Base-by-base conservation (phyloP, 805 yeast species). In the Wickerhamiella occidentalis region DNA sequence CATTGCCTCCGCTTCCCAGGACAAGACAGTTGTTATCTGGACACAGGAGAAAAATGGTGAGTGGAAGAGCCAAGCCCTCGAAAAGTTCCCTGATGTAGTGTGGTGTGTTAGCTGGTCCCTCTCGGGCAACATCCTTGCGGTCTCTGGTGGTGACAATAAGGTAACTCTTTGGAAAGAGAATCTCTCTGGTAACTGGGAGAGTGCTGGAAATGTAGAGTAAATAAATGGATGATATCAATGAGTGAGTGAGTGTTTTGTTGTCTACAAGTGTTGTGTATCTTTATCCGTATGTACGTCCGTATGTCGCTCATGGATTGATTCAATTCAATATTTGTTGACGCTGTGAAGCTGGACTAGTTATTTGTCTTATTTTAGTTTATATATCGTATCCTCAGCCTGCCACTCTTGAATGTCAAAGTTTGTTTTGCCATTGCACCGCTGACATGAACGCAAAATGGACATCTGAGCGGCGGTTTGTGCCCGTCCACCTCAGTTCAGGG, bases 31-130 rank as follows among this genome's bases (percentile, higher is more conserved):
- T 47, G 72, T 88, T 53, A 83, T 92, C 63, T 92, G 99, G 99
- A 80, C 95, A 7, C 90, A 86, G 66, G 88, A 81, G 55, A 74
- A 70, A 47, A 65, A 65, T 50, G 74, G 73, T 22, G 72, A 73
- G 55, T 92, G 98, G 99, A 80, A 81, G 64, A 83, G 83, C 64
- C 81, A 79, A 61, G 69, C 76, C 36, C 73, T 92, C 61, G 78
- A 80, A 45, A 81, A 79, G 63, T 92, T 92, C 75, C 92, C 96
- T 13, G 98, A 92, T 64, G 96, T 88, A 23, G 85, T 94, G 58
- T 92, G 98, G 98, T 80, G 96, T 65, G 95, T 94, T 45, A 81
- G 94, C 57, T 92, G 98, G 98, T 86, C 96, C 11, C 73, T 88
- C 57, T 82, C 94, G 43, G 99, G 99, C 48, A 92, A 92, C 64